Percentiles rank a stretch among this genome's conserved stretches.
Evolutionary conservation across 177 flowering plant genomes (phyloP).

Genomic region (Vitis hybrid): DNA sequence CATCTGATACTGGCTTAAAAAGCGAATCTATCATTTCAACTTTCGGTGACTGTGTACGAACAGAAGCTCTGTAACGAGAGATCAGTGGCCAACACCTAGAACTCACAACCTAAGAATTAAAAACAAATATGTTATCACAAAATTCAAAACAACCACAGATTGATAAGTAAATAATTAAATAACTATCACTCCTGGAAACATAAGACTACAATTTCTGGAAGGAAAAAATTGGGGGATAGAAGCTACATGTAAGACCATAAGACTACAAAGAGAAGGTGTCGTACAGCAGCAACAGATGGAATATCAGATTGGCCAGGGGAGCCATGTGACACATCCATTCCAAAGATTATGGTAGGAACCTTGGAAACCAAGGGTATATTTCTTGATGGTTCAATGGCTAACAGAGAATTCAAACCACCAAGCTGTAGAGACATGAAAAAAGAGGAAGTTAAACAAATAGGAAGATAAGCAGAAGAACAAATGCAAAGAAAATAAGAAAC

Average conservation of each 20-base stretch:
- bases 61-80: constrained; percentile 49
- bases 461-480: background rate
- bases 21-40: constrained; percentile 49
- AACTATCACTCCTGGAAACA: too few relatives aligned
- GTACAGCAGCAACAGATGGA: constrained; percentile 78
- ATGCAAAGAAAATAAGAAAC: background rate
- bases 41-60: constrained; percentile 51
- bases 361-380: constrained; percentile 52
- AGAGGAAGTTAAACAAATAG: background rate
- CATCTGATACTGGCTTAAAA: constrained; percentile 34
- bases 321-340: constrained; percentile 88
- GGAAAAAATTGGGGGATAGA: too few relatives aligned
- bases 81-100: constrained; percentile 51
- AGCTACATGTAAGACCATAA: too few relatives aligned
- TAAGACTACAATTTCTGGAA: too few relatives aligned
- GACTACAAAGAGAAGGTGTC: too few relatives aligned
- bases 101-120: constrained; percentile 40
- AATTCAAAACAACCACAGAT: too few relatives aligned
- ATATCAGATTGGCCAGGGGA: constrained; percentile 77
- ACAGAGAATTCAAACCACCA: constrained; percentile 64
- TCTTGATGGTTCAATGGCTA: constrained; percentile 39
- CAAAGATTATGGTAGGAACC: constrained; percentile 63
- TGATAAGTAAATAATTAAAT: too few relatives aligned
- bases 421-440: constrained; percentile 33
- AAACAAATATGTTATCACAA: too few relatives aligned